Base-by-base conservation (phyloP, 768 basidiomycete genomes). In the Mycena floridula region DNA sequence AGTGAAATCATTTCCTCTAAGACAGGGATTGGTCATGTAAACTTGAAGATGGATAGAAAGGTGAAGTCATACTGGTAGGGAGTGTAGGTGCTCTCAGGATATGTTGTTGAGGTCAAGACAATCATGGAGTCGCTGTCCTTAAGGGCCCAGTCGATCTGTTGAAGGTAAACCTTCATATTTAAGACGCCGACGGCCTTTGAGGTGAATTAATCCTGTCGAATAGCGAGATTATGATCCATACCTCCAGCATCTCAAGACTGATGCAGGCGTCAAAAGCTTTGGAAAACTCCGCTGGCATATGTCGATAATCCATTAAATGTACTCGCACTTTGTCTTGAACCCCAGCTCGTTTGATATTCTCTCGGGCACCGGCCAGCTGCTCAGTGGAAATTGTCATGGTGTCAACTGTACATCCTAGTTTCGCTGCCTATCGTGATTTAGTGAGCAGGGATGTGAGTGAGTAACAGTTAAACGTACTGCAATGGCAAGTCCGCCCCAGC, bases 201-300 rank as follows among this genome's bases (percentile, higher is more conserved):
- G n/a, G n/a, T n/a, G n/a, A n/a, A n/a, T n/a, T n/a, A n/a, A n/a
- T n/a, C n/a, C n/a, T n/a, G n/a, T n/a, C n/a, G n/a, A n/a, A n/a
- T n/a, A n/a, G n/a, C n/a, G n/a, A n/a, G n/a, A n/a, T n/a, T n/a
- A n/a, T n/a, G n/a, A n/a, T n/a, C n/a, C n/a, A n/a, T n/a, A n/a
- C n/a, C n/a, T 87, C 85, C 4, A 88, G 74, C 85, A 88, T 86
- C 66, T 86, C 85, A 38, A 85, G 67, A 48, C 82, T 85, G 21
- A 89, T 70, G 16, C 88, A 68, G 7, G 85, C 60, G 51, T 88
- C 82, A 53, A 88, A 89, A 6, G 63, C 52, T n/a, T 74, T 74
- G 50, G 73, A 63, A 84, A 83, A 88, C 24, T 77, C 74, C 2
- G 59, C 43, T 1, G 81, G 82, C 68, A 85, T 74, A 30, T 69